Base-by-base conservation (phyloP, 352 stramenopile species). In the Pythium brassicae region DNA sequence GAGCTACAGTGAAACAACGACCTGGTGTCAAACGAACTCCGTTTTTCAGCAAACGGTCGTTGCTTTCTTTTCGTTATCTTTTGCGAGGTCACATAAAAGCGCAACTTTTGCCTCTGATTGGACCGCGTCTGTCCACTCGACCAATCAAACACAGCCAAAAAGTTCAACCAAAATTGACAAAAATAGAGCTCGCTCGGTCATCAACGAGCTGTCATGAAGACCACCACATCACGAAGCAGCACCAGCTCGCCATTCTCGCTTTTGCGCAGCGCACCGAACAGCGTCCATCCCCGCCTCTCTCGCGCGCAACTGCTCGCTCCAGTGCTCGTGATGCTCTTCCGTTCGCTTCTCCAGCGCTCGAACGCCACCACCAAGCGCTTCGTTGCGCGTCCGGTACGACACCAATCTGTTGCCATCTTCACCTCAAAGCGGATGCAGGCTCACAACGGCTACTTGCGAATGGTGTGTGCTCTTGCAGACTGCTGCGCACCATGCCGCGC, bases 261-360 rank as follows among this genome's bases (percentile, higher is more conserved):
- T 61, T 55, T n/a, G 55, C 37, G 11, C 32, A 9, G 8, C 32
- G 4, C 8, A 37, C 14, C 32, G 32, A 37, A 37, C 32, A 37
- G 32, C 32, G 32, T 37, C 42, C 53, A 29, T 23, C 20, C 1
- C 10, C 39, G 27, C 50, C 37, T 48, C 37, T 48, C 42, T 17
- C 40, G 20, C 34, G 14, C 34, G 20, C 37, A 29, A 23, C 15
- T 43, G 32, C 40, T 22, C n/a, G n/a, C 42, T 48, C 23, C 32
- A 10, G 14, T 32, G 8, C 19, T 11, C 11, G 11, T 25, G 2
- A 61, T 61, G 55, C 49, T 53, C 43, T 63, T 58, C 27, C 50
- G 50, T 49, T 53, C 34, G 39, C 55, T 52, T 11, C 26, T 58
- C 14, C 49, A 58, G 23, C 51, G 49, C 19, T 58, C 40, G 29